Conservation (phyloP, 345 rosid genomes). For the Garcia nutans region DNA sequence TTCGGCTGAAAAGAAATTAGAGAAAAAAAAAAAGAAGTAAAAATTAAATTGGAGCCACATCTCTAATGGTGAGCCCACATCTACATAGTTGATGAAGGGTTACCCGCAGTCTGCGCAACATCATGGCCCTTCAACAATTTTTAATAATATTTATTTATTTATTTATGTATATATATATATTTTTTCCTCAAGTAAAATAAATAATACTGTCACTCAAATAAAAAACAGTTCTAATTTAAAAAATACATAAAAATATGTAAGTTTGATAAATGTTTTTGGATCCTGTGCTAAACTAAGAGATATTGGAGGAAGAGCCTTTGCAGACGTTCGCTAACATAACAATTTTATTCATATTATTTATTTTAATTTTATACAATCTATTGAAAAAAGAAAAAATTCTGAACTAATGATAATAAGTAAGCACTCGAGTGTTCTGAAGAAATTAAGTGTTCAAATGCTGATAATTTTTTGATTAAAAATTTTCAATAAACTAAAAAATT, state of each 20-base stretch:
- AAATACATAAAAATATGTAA: not conserved
- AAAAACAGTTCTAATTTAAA: not conserved
- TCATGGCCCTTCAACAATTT: constrained; percentile 10
- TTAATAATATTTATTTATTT: not conserved
- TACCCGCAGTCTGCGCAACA: constrained; percentile 24
- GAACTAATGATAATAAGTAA: too few species aligned
- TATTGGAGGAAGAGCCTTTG: not conserved
- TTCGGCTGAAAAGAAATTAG: constrained; percentile 1
- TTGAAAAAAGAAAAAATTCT: too few species aligned
- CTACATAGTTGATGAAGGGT: constrained; percentile 1
- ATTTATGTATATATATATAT: too few species aligned
- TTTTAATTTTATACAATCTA: too few species aligned
- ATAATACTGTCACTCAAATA: not conserved
- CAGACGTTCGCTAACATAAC: not conserved
- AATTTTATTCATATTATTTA: too few species aligned
- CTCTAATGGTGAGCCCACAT: not conserved
- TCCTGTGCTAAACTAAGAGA: not conserved
- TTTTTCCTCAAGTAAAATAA: not conserved
- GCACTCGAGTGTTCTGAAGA: too few species aligned
- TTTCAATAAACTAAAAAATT: too few species aligned
- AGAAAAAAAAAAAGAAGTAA: not conserved
- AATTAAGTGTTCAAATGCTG: too few species aligned
- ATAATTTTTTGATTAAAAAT: too few species aligned
- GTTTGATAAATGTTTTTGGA: not conserved
- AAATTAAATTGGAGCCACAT: constrained; percentile 21